These are phyloP conservation scores for Scheffersomyces segobiensis DNA, from an alignment of 1,139 yeast genomes.

Conservation along the genomic window DNA sequence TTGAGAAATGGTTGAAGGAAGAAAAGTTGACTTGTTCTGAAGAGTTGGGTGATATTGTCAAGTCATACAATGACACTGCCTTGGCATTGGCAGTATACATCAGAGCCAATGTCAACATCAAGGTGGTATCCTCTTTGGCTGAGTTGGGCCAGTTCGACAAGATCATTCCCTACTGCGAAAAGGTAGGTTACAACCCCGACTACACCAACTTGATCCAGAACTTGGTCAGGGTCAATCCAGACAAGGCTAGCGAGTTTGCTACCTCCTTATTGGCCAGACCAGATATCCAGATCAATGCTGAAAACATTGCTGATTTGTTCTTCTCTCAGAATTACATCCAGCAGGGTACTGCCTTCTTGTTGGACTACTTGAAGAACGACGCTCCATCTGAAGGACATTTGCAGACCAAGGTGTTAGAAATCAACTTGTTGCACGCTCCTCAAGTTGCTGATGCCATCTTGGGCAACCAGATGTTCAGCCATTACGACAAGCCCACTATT, in stretches of 20 bases:
- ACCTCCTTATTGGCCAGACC: slow-evolving; percentile 72
- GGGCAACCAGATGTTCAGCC: slow-evolving; percentile 94
- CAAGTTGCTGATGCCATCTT: slow-evolving; percentile 99
- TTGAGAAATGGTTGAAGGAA: slow-evolving; percentile 96
- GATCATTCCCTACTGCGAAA: slow-evolving; percentile 90
- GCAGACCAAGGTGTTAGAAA: slow-evolving; percentile 93
- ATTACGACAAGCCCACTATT: slow-evolving; percentile 90
- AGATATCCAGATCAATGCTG: slow-evolving; percentile 70
- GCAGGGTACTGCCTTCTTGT: slow-evolving; percentile 97
- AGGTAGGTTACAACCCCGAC: slow-evolving; percentile 87
- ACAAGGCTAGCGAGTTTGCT: slow-evolving; percentile 96
- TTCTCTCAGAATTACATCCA: slow-evolving; percentile 92
- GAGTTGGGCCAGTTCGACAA: slow-evolving; percentile 97
- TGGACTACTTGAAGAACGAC: slow-evolving; percentile 94
- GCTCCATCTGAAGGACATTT: slow-evolving; percentile 93
- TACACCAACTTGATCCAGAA: slow-evolving; percentile 88
- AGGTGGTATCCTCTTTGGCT: slow-evolving; percentile 90
- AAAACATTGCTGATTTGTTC: slow-evolving; percentile 89
- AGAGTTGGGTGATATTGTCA: slow-evolving; percentile 94
- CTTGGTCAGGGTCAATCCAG: slow-evolving; percentile 91
- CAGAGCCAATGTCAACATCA: slow-evolving; percentile 80
- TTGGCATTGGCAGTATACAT: slow-evolving; percentile 90
- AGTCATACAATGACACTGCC: slow-evolving; percentile 75
- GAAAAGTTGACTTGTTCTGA: slow-evolving; percentile 92
- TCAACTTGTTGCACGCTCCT: slow-evolving; percentile 92